Evolutionary conservation across 495 filamentous ascomycete species (phyloP).

Genomic region (Patellaria atrata): DNA sequence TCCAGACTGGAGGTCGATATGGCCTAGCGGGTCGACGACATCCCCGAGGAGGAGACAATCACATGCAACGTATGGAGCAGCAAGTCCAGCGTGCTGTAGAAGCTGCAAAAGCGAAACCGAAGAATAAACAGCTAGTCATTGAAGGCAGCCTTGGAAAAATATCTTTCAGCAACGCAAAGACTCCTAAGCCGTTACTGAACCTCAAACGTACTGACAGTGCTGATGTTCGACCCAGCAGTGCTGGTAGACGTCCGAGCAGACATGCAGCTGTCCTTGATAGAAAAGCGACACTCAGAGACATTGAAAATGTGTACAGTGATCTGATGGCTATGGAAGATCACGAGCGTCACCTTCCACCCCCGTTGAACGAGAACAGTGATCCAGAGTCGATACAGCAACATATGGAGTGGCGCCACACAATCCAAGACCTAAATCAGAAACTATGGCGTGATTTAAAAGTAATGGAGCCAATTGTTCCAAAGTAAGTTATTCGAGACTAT

Average conservation of each 20-base stretch:
- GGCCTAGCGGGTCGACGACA: constrained; percentile 49
- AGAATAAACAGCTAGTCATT: constrained; percentile 95
- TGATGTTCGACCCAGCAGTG: constrained; percentile 33
- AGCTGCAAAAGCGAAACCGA: constrained; percentile 89
- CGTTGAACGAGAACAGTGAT: constrained; percentile 44
- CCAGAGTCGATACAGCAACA: constrained; percentile 49
- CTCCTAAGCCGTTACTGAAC: constrained; percentile 83
- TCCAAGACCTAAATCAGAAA: constrained; percentile 57
- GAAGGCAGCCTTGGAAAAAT: constrained; percentile 98
- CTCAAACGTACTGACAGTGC: constrained; percentile 76
- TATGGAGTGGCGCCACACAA: constrained; percentile 54
- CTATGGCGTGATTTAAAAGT: constrained; percentile 79
- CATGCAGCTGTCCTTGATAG: constrained; percentile 44
- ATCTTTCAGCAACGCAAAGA: constrained; percentile 96
- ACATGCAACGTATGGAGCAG: constrained; percentile 98
- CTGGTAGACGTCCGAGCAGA: constrained; percentile 33
- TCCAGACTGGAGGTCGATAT: constrained; percentile 72
- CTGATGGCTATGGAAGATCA: constrained; percentile 91
- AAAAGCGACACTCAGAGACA: constrained; percentile 67
- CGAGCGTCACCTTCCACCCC: constrained; percentile 72
- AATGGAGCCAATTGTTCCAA: constrained; percentile 72
- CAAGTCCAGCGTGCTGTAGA: constrained; percentile 96
- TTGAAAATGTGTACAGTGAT: constrained; percentile 72
- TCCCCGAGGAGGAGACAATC: constrained; percentile 71
- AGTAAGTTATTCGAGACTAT: constrained; percentile 24